Base-by-base conservation (phyloP, 1,284 basidiomycete species). In the Fomitopsis pinicola region DNA sequence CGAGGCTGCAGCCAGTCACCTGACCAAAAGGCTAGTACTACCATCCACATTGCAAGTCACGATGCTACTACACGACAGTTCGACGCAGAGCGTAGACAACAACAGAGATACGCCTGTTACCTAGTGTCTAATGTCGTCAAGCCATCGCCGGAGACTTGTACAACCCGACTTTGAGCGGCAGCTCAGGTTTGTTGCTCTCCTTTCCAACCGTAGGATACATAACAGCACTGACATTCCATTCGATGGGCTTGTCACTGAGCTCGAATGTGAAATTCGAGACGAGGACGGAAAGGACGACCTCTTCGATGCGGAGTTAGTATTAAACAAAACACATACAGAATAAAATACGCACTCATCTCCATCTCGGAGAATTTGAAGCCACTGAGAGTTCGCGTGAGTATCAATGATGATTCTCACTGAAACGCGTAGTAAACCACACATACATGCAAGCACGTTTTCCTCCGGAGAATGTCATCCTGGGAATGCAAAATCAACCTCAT, bases 381-480 rank as follows among this genome's bases (percentile, higher is more conserved):
- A 19, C 45, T 46, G 38, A 38, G 10, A 38, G 3, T 28, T 12
- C 8, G 38, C 38, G 38, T 38, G 38, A 7, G 38, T 15, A 12
- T 38, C 3, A 38, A n/a, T 12, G 15, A 19, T 42, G 8, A 36
- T 2, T 36, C 35, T 36, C 1, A 36, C 10, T 6, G 15, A 30
- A 62, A 17, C 12, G 28, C 3, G 1, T 12, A 42, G 6, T 15
- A 26, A 57, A 63, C 5, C 4, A 12, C 2, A 55, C 72, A 58
- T 40, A 74, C 72, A 76, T 72, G 71, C 75, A 76, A 3, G 71
- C 61, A n/a, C 74, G 61, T 45, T 67, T 64, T 4, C 75, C 75
- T 19, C 72, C 72, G 9, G 67, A 58, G 66, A 76, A 76, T 15
- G 73, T 74, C 70, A 75, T 71, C 53, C 75, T 76, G 42, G n/a